A percentile compares a stretch with the other conserved stretches of the same genome.
These are phyloP conservation scores for Phytopythium chamaehyphon DNA, from an alignment of 352 stramenopile species.

Conservation along the genomic window DNA sequence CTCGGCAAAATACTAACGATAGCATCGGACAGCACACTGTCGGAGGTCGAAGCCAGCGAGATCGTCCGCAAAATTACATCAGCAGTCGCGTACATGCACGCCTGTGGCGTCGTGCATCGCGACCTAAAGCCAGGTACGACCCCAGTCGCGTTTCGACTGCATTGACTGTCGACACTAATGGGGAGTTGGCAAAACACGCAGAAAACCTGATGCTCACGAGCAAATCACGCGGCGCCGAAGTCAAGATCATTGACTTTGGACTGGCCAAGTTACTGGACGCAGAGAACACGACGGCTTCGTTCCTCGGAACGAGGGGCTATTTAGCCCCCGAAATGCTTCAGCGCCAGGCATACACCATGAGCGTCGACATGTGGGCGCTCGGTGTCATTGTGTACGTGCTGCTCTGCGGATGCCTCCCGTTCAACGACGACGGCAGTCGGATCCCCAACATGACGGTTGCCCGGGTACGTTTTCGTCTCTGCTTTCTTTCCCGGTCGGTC, in stretches of 20 bases:
- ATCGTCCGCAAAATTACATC: slow-evolving; percentile 90
- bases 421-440: slow-evolving; percentile 95
- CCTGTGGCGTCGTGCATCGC: slow-evolving; percentile 83
- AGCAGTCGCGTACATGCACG: slow-evolving; percentile 87
- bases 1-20: neutral
- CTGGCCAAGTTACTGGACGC: slow-evolving; percentile 92
- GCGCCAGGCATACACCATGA: slow-evolving; percentile 95
- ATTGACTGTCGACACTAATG: too few relatives aligned
- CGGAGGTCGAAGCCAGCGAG: slow-evolving; percentile 79
- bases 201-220: slow-evolving; percentile 86
- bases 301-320: slow-evolving; percentile 91
- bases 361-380: slow-evolving; percentile 97
- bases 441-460: slow-evolving; percentile 77
- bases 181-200: too few relatives aligned
- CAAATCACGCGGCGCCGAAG: slow-evolving; percentile 66
- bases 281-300: slow-evolving; percentile 78
- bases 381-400: slow-evolving; percentile 98
- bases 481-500: too few relatives aligned
- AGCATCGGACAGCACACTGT: slow-evolving; percentile 51
- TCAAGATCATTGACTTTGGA: slow-evolving; percentile 99
- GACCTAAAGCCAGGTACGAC: slow-evolving; percentile 82
- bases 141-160: neutral
- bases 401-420: slow-evolving; percentile 96
- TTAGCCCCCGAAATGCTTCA: slow-evolving; percentile 98
- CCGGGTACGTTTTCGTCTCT: slow-evolving; percentile 26